Evolutionary conservation across 129 eudicot genomes (phyloP).

Genomic region (Escallonia rubra): DNA sequence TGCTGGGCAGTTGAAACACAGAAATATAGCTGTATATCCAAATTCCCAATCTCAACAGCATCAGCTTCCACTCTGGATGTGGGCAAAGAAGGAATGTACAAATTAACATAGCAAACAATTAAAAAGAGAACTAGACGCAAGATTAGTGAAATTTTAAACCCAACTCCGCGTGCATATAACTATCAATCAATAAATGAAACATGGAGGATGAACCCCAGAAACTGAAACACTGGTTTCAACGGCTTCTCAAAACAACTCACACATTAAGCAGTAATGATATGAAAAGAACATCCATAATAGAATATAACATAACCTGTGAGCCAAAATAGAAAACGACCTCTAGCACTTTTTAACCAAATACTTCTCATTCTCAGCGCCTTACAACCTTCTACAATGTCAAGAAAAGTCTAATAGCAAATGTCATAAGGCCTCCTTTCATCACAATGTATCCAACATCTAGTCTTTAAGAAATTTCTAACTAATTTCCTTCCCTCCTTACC

Average conservation of each 20-base stretch:
- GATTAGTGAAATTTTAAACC: too few species aligned
- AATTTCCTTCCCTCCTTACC: background rate
- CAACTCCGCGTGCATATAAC: background rate
- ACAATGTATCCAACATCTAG: too few species aligned
- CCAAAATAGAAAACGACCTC: too few species aligned
- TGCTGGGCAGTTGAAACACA: conserved; percentile 8
- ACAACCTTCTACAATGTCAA: too few species aligned
- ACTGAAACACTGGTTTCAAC: background rate
- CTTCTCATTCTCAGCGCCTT: too few species aligned
- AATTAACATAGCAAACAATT: background rate
- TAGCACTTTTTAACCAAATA: too few species aligned
- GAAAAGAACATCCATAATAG: too few species aligned
- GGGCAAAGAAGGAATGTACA: background rate
- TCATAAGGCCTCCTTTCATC: too few species aligned
- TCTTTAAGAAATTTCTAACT: background rate
- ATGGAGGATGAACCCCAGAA: background rate
- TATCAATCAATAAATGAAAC: background rate
- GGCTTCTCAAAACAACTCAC: background rate
- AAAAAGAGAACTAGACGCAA: background rate
- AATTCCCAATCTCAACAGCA: conserved; percentile 11
- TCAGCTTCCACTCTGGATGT: conserved; percentile 20
- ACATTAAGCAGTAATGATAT: too few species aligned
- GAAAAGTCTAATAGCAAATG: too few species aligned
- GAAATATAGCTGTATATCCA: conserved; percentile 9
- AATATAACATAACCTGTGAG: too few species aligned